phyloP scores from a whole-genome alignment of 129 eudicot genomes.

The Artemisia argyi region DNA sequence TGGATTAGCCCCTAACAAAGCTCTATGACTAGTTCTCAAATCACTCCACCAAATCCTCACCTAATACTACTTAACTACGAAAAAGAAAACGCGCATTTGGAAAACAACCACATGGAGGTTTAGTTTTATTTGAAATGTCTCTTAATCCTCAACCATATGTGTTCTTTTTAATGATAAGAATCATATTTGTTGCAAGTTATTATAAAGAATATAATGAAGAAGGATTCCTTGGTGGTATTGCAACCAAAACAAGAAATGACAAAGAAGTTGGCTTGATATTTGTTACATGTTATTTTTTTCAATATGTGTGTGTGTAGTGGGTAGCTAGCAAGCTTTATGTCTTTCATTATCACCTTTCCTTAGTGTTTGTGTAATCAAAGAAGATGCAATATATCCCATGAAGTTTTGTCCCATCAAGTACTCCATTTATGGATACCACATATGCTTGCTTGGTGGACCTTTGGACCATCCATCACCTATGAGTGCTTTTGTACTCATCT shows the following conservation, averaged over 20 bases:
- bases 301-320: constrained; percentile 28
- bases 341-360: constrained; percentile 39
- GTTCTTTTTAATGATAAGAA: constrained; percentile 16
- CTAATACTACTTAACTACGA: constrained; percentile 51
- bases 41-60: constrained; percentile 66
- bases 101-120: constrained; percentile 47
- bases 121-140: constrained; percentile 28
- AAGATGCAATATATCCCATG: constrained; percentile 36
- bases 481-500: constrained; percentile 32
- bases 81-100: constrained; percentile 34
- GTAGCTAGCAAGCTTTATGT: constrained; percentile 38
- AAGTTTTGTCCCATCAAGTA: constrained; percentile 45
- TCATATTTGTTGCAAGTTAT: constrained; percentile 29
- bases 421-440: constrained; percentile 27
- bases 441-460: constrained; percentile 27
- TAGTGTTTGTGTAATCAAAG: constrained; percentile 38
- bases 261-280: constrained; percentile 41
- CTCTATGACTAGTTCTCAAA: constrained; percentile 22
- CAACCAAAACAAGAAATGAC: constrained; percentile 42
- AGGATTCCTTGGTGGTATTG: constrained; percentile 40
- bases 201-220: constrained; percentile 8
- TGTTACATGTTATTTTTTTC: constrained; percentile 19
- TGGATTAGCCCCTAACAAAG: constrained; percentile 21
- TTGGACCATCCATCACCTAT: constrained; percentile 27
- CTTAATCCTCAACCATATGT: constrained; percentile 30